phyloP scores from a whole-genome alignment of 2,329 filamentous ascomycete genomes.

The Fusarium sulawesiense region DNA sequence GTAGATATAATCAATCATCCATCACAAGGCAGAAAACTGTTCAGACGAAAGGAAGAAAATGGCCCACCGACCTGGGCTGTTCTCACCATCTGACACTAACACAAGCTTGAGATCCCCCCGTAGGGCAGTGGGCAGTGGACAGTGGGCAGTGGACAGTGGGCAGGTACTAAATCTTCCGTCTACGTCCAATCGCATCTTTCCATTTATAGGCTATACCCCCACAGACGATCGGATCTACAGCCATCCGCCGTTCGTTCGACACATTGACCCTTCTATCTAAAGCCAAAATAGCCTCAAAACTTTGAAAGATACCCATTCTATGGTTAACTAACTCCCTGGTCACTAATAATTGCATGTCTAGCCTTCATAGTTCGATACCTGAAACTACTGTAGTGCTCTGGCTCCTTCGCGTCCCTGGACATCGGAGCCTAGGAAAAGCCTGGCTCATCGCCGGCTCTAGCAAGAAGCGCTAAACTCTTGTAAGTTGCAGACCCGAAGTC shows the following conservation, averaged over 20 bases:
- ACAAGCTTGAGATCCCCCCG: neutral
- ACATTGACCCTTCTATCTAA: neutral
- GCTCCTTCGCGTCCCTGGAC: slow-evolving; percentile 9
- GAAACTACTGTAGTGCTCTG: slow-evolving; percentile 23
- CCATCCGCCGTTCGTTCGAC: neutral
- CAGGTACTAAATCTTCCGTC: neutral
- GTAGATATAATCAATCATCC: neutral
- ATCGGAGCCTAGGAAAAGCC: slow-evolving; percentile 17
- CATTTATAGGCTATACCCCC: neutral
- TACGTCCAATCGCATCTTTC: slow-evolving; percentile 25
- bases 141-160: slow-evolving; percentile 3
- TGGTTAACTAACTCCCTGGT: neutral
- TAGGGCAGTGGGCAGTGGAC: slow-evolving; percentile 14
- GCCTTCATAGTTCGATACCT: slow-evolving; percentile 23
- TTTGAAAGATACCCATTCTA: slow-evolving; percentile 13
- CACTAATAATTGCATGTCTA: neutral
- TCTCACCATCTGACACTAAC: neutral
- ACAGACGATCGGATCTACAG: slow-evolving; percentile 17
- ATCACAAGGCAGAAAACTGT: neutral
- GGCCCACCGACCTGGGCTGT: neutral
- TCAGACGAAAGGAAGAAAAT: neutral
- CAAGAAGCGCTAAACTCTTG: slow-evolving; percentile 30
- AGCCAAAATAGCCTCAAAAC: slow-evolving; percentile 24
- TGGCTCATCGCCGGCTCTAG: slow-evolving; percentile 17
- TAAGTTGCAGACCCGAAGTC: slow-evolving; percentile 24